Conservation (phyloP, 257 asterid genomes). For the Fraxinus anomala region DNA sequence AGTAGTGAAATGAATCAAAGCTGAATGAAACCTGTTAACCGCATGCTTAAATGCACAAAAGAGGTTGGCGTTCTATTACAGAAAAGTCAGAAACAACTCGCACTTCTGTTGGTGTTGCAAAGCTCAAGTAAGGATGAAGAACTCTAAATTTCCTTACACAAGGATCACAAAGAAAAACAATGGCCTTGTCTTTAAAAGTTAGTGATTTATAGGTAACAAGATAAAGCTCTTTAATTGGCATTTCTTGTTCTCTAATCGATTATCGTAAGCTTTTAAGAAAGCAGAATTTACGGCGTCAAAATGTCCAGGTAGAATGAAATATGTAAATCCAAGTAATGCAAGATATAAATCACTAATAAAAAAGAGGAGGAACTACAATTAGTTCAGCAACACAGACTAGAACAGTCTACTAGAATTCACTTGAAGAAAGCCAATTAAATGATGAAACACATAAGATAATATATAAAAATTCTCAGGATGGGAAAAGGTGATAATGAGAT, state of each 20-base stretch:
- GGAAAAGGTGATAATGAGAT: background rate
- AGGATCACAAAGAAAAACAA: background rate
- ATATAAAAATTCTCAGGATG: background rate
- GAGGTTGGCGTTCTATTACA: background rate
- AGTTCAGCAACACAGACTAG: slow-evolving; percentile 19
- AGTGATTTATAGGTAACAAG: background rate
- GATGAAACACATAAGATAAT: slow-evolving; percentile 3
- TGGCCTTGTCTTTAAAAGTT: background rate
- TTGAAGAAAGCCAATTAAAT: slow-evolving; percentile 6
- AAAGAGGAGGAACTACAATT: slow-evolving; percentile 4
- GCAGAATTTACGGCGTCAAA: background rate
- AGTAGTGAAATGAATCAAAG: slow-evolving; percentile 1
- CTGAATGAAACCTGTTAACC: slow-evolving; percentile 16
- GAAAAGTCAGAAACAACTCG: background rate
- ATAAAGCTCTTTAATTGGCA: background rate
- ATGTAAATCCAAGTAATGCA: background rate
- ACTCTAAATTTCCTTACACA: background rate
- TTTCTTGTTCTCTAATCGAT: background rate
- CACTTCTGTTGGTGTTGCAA: background rate
- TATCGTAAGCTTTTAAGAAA: slow-evolving; percentile 1
- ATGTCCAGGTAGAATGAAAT: background rate
- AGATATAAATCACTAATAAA: background rate
- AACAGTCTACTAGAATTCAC: background rate
- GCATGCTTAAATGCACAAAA: slow-evolving; percentile 10
- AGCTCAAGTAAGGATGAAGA: slow-evolving; percentile 8